Base-by-base conservation (phyloP, 129 eudicot species). In the Tanacetum coccineum region DNA sequence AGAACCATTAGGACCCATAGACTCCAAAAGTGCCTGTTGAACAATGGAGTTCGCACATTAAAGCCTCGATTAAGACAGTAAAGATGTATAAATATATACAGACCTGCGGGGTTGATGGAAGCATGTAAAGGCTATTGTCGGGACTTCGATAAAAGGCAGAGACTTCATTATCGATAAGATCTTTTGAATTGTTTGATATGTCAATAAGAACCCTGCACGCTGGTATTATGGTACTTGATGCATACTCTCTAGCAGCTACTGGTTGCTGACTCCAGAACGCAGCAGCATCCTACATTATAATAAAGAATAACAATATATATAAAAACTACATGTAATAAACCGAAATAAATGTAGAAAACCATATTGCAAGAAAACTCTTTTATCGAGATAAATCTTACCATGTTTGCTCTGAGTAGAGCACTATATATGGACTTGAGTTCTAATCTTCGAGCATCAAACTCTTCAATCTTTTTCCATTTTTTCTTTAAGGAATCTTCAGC, bases 391-490 rank as follows among this genome's bases (percentile, higher is more conserved):
- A 36, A 66, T 69, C 85, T 66, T 76, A 94, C 99, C 95, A 87
- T 77, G 83, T 89, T 94, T 73, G 95, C 99, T 68, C 56, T 90
- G 0, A 89, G 88, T 67, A 94, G 73, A 75, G 95, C 85, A 44
- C 78, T 79, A 62, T 94, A 94, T 18, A 94, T 75, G 62, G 82
- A 75, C 69, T 94, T 96, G 74, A 94, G 91, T 78, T 94, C 99
- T 51, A 87, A 82, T 89, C 99, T 82, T 11, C 99, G 93, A 61
- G 97, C 82, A 85, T 94, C 99, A 63, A 94, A 94, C 75, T 94
- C 99, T 78, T 94, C 99, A 63, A 94, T 94, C 74, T 94, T 94
- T 78, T 94, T 94, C 99, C 99, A 94, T 74, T 94, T 94, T 78
- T 89, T 94, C 80, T 82, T 89, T 67, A 94, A 80, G 32, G 99